Conservation (phyloP, 495 filamentous ascomycete species). For the Aspergillus indologenus region DNA sequence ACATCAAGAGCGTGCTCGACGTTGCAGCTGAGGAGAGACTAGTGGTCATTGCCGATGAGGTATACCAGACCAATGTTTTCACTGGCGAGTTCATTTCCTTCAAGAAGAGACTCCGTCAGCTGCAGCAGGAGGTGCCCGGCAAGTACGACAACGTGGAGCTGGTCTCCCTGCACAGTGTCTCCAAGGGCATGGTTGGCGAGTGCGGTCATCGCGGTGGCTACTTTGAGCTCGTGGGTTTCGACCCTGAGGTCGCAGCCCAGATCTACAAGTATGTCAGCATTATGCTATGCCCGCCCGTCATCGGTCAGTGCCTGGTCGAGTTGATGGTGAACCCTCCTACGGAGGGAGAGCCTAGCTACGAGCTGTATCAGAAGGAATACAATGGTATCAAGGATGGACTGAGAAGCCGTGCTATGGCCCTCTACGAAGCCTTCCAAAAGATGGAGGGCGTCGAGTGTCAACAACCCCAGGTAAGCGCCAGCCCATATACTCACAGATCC, state of each 20-base stretch:
- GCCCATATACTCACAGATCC: background rate
- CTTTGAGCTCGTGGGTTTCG: constrained; percentile 90
- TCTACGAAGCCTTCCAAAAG: constrained; percentile 82
- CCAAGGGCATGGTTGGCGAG: constrained; percentile 98
- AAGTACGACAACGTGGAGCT: constrained; percentile 86
- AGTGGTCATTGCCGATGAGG: constrained; percentile 91
- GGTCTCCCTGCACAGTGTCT: constrained; percentile 78
- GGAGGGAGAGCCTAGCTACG: constrained; percentile 74
- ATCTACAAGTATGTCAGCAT: constrained; percentile 99
- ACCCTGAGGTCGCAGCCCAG: constrained; percentile 79
- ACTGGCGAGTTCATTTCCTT: constrained; percentile 89
- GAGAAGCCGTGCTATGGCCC: constrained; percentile 70
- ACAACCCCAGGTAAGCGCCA: constrained; percentile 56
- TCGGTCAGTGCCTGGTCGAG: constrained; percentile 94
- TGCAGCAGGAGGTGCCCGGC: constrained; percentile 69
- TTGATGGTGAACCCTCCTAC: constrained; percentile 94
- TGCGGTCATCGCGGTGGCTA: constrained; percentile 97
- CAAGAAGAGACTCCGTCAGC: constrained; percentile 80
- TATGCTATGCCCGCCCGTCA: constrained; percentile 88
- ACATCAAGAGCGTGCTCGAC: constrained; percentile 76
- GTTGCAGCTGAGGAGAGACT: constrained; percentile 83
- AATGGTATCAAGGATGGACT: constrained; percentile 72
- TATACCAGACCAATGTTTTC: constrained; percentile 99
- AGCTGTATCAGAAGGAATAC: constrained; percentile 81
- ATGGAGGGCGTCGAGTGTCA: constrained; percentile 97